phyloP scores from a whole-genome alignment of 2,329 filamentous ascomycete genomes.

The Colletotrichum australisinense region DNA sequence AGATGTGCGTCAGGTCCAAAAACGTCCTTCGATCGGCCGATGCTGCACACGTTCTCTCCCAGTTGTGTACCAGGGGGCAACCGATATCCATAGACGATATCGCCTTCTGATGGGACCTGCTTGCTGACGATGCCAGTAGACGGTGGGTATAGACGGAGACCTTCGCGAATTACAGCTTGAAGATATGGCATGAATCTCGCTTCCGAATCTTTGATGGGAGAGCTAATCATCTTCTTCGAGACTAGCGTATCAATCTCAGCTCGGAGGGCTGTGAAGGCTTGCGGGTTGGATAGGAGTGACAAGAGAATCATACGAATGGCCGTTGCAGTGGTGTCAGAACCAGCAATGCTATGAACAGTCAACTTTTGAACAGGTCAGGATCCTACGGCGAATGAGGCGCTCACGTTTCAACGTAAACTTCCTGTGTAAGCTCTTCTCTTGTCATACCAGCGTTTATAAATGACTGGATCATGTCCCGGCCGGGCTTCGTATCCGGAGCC shows the following conservation, averaged over 20 bases:
- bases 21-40: conserved; percentile 49
- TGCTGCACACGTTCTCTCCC: conserved; percentile 53
- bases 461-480: conserved; percentile 46
- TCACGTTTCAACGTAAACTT: conserved; percentile 40
- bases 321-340: conserved; percentile 49
- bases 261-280: conserved; percentile 57
- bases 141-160: conserved; percentile 60
- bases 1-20: conserved; percentile 58
- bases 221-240: conserved; percentile 23
- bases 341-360: conserved; percentile 41
- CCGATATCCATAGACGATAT: conserved; percentile 47
- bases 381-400: too few species aligned
- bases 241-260: conserved; percentile 56
- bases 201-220: conserved; percentile 48
- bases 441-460: conserved; percentile 44
- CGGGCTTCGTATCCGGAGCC: conserved; percentile 40
- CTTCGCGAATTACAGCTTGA: conserved; percentile 64
- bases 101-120: conserved; percentile 55
- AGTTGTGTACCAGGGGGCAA: conserved; percentile 52
- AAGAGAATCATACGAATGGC: conserved; percentile 59
- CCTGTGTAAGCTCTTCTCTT: conserved; percentile 41
- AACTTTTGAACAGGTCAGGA: not conserved
- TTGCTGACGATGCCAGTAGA: conserved; percentile 62
- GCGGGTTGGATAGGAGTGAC: conserved; percentile 61
- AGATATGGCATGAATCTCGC: conserved; percentile 55